These are phyloP conservation scores for Tricladium varicosporioides DNA, from an alignment of 2,329 filamentous ascomycete species.

Conservation along the genomic window DNA sequence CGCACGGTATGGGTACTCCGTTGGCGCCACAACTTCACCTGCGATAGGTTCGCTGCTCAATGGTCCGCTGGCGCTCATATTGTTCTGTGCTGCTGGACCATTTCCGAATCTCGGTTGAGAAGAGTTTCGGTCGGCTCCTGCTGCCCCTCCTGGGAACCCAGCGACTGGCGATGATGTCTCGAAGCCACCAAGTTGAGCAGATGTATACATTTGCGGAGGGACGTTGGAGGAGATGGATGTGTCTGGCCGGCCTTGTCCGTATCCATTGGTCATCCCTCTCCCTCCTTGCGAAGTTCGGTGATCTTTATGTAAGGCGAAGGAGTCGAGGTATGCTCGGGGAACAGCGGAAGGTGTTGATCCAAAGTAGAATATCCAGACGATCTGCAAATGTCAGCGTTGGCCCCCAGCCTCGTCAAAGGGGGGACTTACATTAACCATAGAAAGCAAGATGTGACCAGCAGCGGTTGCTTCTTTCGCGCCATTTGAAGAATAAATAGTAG, in stretches of 20 bases:
- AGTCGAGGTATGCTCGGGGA: constrained; percentile 89
- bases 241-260: constrained; percentile 72
- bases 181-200: constrained; percentile 89
- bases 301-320: constrained; percentile 91
- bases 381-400: constrained; percentile 48
- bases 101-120: constrained; percentile 46
- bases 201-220: constrained; percentile 96
- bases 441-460: constrained; percentile 89
- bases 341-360: constrained; percentile 85
- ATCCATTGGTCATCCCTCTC: constrained; percentile 64
- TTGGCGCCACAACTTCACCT: constrained; percentile 67
- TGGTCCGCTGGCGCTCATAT: constrained; percentile 29
- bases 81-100: constrained; percentile 39
- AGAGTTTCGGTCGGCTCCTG: constrained; percentile 55
- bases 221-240: constrained; percentile 75
- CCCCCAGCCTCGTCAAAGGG: neutral
- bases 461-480: constrained; percentile 80
- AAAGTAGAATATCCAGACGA: constrained; percentile 99
- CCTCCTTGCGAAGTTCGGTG: constrained; percentile 36
- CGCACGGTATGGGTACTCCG: constrained; percentile 93
- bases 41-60: constrained; percentile 30
- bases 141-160: constrained; percentile 29
- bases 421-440: constrained; percentile 80
- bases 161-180: constrained; percentile 87
- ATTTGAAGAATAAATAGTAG: constrained; percentile 73